A percentile compares a stretch with the other conserved stretches of the same genome.
Conservation (phyloP, 192 early-diverging fungal species). For the Endogone sp. region DNA sequence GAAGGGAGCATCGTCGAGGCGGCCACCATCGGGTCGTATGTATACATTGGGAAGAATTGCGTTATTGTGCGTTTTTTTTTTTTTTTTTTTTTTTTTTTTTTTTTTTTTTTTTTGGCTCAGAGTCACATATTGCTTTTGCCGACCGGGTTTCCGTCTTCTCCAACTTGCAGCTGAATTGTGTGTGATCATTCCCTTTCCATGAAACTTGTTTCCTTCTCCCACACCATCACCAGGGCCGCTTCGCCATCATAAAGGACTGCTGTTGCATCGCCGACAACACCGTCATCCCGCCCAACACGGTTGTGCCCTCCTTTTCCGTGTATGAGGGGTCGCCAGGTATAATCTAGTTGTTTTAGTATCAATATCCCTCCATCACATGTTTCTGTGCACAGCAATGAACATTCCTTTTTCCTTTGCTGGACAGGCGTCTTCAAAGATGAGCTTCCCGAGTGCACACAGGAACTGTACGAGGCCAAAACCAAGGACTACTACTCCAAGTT, state of each 20-base stretch:
- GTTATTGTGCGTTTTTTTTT: too few species aligned
- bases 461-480: conserved; percentile 69
- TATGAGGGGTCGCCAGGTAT: conserved; percentile 79
- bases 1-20: conserved; percentile 88
- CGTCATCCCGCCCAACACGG: conserved; percentile 86
- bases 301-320: conserved; percentile 91
- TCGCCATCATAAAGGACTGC: conserved; percentile 96
- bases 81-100: too few species aligned
- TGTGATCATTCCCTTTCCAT: too few species aligned
- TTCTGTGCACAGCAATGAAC: background rate
- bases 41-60: conserved; percentile 90
- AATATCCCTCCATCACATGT: too few species aligned
- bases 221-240: conserved; percentile 76
- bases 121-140: conserved; percentile 79
- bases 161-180: too few species aligned
- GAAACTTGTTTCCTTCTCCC: too few species aligned
- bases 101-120: too few species aligned
- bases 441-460: conserved; percentile 84
- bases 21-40: conserved; percentile 86
- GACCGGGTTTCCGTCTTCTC: background rate
- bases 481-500: conserved; percentile 80
- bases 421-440: conserved; percentile 66
- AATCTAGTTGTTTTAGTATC: background rate
- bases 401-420: background rate
- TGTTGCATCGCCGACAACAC: conserved; percentile 85